Conservation (phyloP, 305 asterid species). For the Fraxinus dipetala region DNA sequence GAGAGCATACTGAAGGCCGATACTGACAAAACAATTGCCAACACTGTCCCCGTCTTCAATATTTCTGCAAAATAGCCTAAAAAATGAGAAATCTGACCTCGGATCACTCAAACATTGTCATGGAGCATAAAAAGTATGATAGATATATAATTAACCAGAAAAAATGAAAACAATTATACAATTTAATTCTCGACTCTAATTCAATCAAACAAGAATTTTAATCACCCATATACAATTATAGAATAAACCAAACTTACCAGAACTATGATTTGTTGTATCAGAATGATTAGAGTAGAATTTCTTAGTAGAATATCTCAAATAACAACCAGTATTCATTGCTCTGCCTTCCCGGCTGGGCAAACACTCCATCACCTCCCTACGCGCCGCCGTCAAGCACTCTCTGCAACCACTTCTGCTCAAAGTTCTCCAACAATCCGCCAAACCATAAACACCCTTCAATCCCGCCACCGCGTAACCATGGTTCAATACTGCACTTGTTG, state of each 20-base stretch:
- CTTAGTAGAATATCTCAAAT: constrained; percentile 67
- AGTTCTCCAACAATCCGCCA: constrained; percentile 89
- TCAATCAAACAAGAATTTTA: background rate
- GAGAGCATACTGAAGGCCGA: constrained; percentile 64
- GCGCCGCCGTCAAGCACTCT: constrained; percentile 71
- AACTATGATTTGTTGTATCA: background rate
- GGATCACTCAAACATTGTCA: background rate
- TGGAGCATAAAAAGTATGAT: background rate
- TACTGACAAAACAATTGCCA: constrained; percentile 56
- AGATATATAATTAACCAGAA: background rate
- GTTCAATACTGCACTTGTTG: constrained; percentile 38
- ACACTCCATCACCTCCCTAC: constrained; percentile 44
- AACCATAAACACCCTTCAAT: constrained; percentile 61
- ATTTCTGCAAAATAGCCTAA: constrained; percentile 37
- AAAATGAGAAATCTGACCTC: background rate
- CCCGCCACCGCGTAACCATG: constrained; percentile 48
- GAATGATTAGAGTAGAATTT: constrained; percentile 49
- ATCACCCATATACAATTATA: background rate
- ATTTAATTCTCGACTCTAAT: background rate
- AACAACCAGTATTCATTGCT: constrained; percentile 77
- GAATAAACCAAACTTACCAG: constrained; percentile 41
- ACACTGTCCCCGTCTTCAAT: constrained; percentile 39
- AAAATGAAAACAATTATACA: background rate
- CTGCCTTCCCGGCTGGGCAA: constrained; percentile 77
- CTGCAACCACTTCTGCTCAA: constrained; percentile 56